Base-by-base conservation (phyloP, 345 rosid genomes). In the Dipteronia sinensis region DNA sequence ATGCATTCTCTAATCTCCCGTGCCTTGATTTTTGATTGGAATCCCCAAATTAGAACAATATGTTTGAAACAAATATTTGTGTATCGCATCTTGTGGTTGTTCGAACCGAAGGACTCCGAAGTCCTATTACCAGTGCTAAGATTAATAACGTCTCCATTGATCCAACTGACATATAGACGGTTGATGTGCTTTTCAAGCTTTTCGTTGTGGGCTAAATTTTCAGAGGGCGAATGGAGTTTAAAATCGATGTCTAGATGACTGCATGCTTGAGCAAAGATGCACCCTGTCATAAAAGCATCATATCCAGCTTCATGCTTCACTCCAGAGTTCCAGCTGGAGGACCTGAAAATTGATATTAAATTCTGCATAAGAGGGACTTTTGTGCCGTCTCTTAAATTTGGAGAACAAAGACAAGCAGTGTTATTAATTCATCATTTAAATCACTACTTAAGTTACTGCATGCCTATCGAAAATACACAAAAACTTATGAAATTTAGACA, bases 261-360 rank as follows among this genome's bases (percentile, higher is more conserved):
- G 84, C 97, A 94, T 74, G 93, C 87, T 87, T 96, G 97, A 3
- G 95, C 93, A 80, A 96, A 96, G 76, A 94, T 71, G 73, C 97
- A 94, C 17, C 99, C 98, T 55, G 99, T 94, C 99, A 96, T 94
- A 87, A 96, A 96, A 80, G 98, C 99, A 96, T 96, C 99, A 83
- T 92, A 96, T 55, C 99, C 99, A 10, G 99, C 98, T 82, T 96
- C 99, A 75, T 96, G 99, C 82, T 92, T 96, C 34, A 78, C 92
- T 82, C 99, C 98, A 71, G 92, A 81, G 76, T 81, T 89, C 98
- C 97, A 96, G 69, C 83, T 80, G 70, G 91, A 85, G 69, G 83
- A 91, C 86, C 99, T 96, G 97, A 75, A 82, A 71, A 44, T 72
- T 38, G 59, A 63, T 15, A 42, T 44, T 10, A 2, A 8, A 74